A percentile compares a stretch with the other conserved stretches of the same genome.
phyloP scores from a whole-genome alignment of 345 rosid genomes.

The Brassica nigra region DNA sequence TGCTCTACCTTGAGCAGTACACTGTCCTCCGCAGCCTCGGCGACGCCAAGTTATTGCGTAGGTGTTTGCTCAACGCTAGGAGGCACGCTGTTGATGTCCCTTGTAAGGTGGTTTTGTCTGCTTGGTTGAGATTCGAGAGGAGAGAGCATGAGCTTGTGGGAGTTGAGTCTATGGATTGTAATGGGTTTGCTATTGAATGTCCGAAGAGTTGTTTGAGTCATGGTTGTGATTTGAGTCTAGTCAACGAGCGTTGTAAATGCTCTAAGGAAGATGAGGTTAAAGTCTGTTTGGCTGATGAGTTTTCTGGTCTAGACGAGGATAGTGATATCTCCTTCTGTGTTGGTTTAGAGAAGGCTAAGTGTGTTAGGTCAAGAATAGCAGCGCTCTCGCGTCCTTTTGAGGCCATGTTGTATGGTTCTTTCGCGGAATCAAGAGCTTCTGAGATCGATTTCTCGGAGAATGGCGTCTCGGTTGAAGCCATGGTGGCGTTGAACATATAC shows the following conservation, averaged over 20 bases:
- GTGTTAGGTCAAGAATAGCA: conserved; percentile 64
- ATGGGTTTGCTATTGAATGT: conserved; percentile 60
- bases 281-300: conserved; percentile 30
- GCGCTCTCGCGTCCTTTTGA: conserved; percentile 72
- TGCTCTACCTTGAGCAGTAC: conserved; percentile 67
- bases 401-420: conserved; percentile 81
- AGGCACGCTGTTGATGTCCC: conserved; percentile 67
- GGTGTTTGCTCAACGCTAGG: conserved; percentile 70
- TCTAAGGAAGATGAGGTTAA: conserved; percentile 8
- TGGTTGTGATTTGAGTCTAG: conserved; percentile 50
- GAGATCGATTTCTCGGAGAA: conserved; percentile 64
- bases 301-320: conserved; percentile 47
- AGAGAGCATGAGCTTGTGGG: conserved; percentile 71
- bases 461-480: conserved; percentile 66
- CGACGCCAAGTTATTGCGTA: conserved; percentile 77
- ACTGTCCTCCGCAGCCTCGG: conserved; percentile 59
- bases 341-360: conserved; percentile 57
- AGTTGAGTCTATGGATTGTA: conserved; percentile 57
- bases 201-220: conserved; percentile 53
- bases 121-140: conserved; percentile 87
- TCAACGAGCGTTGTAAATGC: conserved; percentile 52
- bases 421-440: conserved; percentile 57
- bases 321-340: conserved; percentile 55
- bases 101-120: conserved; percentile 73
- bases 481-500: conserved; percentile 74